These are phyloP conservation scores for Ustulina deusta DNA, from an alignment of 2,329 filamentous ascomycete genomes.

Conservation along the genomic window DNA sequence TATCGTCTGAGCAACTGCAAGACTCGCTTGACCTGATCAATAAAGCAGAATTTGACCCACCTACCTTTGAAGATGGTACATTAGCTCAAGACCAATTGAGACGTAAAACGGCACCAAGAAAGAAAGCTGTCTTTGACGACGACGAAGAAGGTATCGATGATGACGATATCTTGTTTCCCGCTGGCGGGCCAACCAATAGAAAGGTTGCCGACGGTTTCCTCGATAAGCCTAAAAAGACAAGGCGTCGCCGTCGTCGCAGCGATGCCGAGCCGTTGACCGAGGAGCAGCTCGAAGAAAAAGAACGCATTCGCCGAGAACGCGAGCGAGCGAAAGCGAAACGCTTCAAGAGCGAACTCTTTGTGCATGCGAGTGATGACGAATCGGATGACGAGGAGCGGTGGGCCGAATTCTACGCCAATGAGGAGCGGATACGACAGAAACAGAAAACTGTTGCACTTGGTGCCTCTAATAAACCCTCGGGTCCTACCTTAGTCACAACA, in stretches of 20 bases:
- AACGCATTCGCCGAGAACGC: slow-evolving; percentile 71
- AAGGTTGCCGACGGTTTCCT: slow-evolving; percentile 64
- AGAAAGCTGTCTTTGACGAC: slow-evolving; percentile 75
- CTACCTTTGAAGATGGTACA: slow-evolving; percentile 79
- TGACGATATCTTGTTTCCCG: slow-evolving; percentile 75
- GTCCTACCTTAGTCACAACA: slow-evolving; percentile 32
- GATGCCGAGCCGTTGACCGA: slow-evolving; percentile 65
- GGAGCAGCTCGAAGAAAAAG: slow-evolving; percentile 73
- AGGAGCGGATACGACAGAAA: slow-evolving; percentile 73
- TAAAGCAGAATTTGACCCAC: slow-evolving; percentile 81
- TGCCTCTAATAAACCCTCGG: slow-evolving; percentile 35
- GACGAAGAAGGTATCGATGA: slow-evolving; percentile 71
- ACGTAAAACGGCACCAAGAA: slow-evolving; percentile 70
- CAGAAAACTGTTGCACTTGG: slow-evolving; percentile 54
- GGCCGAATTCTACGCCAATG: slow-evolving; percentile 79
- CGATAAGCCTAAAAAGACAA: slow-evolving; percentile 70
- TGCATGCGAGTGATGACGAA: slow-evolving; percentile 89
- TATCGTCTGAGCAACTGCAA: slow-evolving; percentile 74
- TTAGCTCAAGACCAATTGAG: slow-evolving; percentile 83
- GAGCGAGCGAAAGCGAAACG: slow-evolving; percentile 81
- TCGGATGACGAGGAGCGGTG: slow-evolving; percentile 76
- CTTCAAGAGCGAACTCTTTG: slow-evolving; percentile 86
- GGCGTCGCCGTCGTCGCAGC: slow-evolving; percentile 66
- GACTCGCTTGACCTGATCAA: slow-evolving; percentile 79
- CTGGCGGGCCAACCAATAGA: slow-evolving; percentile 72